Evolutionary conservation across 495 filamentous ascomycete species (phyloP).

Genomic region (Trichoderma asperelloides): DNA sequence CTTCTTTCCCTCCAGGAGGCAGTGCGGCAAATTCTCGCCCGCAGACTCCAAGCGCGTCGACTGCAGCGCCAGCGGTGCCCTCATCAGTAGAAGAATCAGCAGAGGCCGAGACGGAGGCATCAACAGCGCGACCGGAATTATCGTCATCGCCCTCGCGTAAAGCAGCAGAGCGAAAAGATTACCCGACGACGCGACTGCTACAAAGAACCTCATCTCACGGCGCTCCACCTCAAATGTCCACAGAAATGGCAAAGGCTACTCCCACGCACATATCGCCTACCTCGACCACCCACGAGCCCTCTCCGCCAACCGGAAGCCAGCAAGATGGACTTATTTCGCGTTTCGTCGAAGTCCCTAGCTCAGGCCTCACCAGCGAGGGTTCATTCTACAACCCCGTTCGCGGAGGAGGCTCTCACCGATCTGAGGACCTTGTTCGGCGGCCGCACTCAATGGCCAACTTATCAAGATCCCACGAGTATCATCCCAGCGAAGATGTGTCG

Average conservation of each 20-base stretch:
- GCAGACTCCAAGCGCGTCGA: conserved; percentile 3
- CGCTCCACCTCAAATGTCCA: conserved; percentile 51
- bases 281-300: conserved; percentile 24
- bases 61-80: conserved; percentile 13
- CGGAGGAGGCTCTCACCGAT: not conserved
- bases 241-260: conserved; percentile 43
- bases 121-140: conserved; percentile 9
- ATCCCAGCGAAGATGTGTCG: conserved; percentile 7
- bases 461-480: conserved; percentile 13
- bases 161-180: conserved; percentile 29
- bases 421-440: conserved; percentile 16
- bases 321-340: conserved; percentile 17
- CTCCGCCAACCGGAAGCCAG: conserved; percentile 18
- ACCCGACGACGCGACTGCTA: conserved; percentile 50
- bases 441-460: conserved; percentile 31
- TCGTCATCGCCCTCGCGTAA: conserved; percentile 18
- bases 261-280: conserved; percentile 28
- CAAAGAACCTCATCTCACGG: conserved; percentile 47
- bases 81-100: conserved; percentile 15
- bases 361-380: conserved; percentile 21
- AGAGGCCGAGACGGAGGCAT: too few species aligned
- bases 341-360: conserved; percentile 34
- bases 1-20: conserved; percentile 18
- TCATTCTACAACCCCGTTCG: conserved; percentile 16
- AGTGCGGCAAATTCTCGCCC: conserved; percentile 11